phyloP scores from a whole-genome alignment of 306 rosid genomes.

The Urtica urens region DNA sequence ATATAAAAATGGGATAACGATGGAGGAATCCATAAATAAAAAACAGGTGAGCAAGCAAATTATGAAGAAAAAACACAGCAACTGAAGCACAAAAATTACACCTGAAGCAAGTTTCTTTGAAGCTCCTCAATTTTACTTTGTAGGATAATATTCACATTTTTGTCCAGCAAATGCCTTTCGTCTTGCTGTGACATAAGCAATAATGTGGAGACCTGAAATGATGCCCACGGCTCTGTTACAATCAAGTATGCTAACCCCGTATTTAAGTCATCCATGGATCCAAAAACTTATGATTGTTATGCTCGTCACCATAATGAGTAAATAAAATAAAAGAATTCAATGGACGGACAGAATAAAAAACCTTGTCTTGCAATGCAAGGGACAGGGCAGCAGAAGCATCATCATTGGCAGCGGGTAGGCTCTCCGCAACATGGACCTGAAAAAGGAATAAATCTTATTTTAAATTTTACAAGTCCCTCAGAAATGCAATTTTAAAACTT shows the following conservation, averaged over 20 bases:
- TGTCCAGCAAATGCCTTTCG: conserved; percentile 75
- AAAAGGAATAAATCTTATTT: too few species aligned
- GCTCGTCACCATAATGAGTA: neutral
- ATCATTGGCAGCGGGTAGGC: conserved; percentile 25
- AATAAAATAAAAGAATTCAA: neutral
- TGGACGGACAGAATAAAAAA: conserved; percentile 18
- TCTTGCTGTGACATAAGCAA: conserved; percentile 92
- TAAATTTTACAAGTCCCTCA: too few species aligned
- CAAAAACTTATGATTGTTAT: neutral
- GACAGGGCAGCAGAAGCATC: conserved; percentile 58
- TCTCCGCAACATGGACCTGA: too few species aligned
- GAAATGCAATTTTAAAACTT: too few species aligned
- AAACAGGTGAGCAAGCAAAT: conserved; percentile 7
- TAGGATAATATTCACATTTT: conserved; percentile 68
- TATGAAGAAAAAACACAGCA: neutral
- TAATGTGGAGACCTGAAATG: conserved; percentile 56
- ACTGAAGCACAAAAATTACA: conserved; percentile 15
- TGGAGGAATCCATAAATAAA: conserved; percentile 19
- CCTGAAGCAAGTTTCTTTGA: conserved; percentile 82
- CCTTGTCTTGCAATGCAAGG: conserved; percentile 88
- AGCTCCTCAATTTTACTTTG: conserved; percentile 79
- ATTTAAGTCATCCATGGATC: neutral
- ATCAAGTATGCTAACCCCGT: conserved; percentile 7
- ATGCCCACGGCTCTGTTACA: conserved; percentile 15
- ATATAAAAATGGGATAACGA: neutral